Percentiles rank a stretch among this genome's conserved stretches.
Evolutionary conservation across 208 protist species (phyloP).

Genomic region (Trichomonas vaginalis): DNA sequence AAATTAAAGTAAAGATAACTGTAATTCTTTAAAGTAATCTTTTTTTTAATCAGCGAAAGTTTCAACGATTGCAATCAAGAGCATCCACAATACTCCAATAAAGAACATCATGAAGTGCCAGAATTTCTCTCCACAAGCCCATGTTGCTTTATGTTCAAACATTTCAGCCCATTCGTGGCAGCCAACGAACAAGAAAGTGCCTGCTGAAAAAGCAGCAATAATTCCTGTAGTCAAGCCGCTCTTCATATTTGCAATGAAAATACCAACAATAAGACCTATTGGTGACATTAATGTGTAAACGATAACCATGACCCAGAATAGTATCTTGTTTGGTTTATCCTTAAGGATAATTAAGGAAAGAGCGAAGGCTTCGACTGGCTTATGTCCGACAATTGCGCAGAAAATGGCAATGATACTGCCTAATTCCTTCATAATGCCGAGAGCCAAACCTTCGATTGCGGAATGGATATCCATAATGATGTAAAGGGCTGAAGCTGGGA

Average conservation of each 20-base stretch:
- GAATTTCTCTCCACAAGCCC: background rate
- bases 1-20: background rate
- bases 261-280: background rate
- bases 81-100: background rate
- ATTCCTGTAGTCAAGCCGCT: background rate
- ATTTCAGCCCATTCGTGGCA: constrained; percentile 10
- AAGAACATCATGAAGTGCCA: background rate
- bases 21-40: background rate
- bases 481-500: background rate
- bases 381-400: background rate
- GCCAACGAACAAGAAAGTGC: background rate
- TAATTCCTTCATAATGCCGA: background rate
- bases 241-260: background rate
- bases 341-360: background rate
- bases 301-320: background rate
- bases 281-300: background rate
- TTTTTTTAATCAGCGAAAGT: background rate
- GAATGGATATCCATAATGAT: constrained; percentile 10
- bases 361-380: constrained; percentile 6
- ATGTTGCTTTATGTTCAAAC: background rate
- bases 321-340: background rate
- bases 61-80: background rate
- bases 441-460: background rate
- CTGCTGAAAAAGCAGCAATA: background rate
- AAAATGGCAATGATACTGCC: background rate